A percentile compares a stretch with the other conserved stretches of the same genome.
phyloP scores from a whole-genome alignment of 768 basidiomycete species.

The Russula dissimulans region DNA sequence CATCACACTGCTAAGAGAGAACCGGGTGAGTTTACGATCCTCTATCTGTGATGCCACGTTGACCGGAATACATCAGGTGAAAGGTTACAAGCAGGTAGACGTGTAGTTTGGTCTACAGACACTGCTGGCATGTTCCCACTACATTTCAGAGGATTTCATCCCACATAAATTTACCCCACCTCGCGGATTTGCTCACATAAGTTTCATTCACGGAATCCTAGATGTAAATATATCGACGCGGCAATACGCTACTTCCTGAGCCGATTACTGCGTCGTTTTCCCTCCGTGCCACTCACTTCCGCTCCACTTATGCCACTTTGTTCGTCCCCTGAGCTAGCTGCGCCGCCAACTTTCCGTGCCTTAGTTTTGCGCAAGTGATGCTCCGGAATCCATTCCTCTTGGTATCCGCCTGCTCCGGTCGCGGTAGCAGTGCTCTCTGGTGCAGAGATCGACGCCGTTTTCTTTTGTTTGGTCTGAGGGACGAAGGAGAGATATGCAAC shows the following conservation, averaged over 20 bases:
- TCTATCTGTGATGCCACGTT: background rate
- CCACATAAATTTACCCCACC: background rate
- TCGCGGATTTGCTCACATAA: background rate
- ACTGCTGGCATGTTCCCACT: background rate
- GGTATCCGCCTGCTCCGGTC: conserved; percentile 60
- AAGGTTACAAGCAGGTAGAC: conserved; percentile 79
- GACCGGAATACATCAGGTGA: conserved; percentile 43
- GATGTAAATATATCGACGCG: background rate
- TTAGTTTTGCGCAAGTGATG: conserved; percentile 71
- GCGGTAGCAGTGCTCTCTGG: conserved; percentile 53
- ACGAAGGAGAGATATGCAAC: conserved; percentile 55
- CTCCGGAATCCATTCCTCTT: conserved; percentile 91
- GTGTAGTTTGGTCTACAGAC: conserved; percentile 23
- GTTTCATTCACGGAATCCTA: background rate
- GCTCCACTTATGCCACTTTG: conserved; percentile 39
- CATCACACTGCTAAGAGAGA: conserved; percentile 63
- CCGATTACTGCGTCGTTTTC: conserved; percentile 31
- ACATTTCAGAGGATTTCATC: background rate
- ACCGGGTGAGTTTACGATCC: conserved; percentile 49
- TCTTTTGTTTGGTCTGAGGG: conserved; percentile 46
- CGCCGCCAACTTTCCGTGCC: conserved; percentile 36
- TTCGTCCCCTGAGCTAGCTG: conserved; percentile 53
- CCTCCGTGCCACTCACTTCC: conserved; percentile 56
- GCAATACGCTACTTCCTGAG: conserved; percentile 40
- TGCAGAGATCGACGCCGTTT: conserved; percentile 31